phyloP scores from a whole-genome alignment of 176 grass and related monocot genomes.

The Tillandsia leiboldiana region DNA sequence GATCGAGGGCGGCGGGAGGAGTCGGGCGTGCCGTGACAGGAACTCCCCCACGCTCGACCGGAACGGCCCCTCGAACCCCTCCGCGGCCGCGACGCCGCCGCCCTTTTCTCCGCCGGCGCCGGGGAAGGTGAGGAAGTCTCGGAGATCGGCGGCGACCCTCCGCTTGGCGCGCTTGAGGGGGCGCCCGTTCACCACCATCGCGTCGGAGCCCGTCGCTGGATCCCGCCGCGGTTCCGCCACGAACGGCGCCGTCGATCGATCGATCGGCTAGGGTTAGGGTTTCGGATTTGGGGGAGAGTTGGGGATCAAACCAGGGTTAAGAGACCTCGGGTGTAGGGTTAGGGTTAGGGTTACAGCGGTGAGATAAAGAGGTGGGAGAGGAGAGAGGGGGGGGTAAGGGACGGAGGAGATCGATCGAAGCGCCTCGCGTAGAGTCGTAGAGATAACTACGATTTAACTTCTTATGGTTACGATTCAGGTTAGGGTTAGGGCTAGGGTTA shows the following conservation, averaged over 20 bases:
- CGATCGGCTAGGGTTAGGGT: conserved; percentile 15
- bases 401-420: conserved; percentile 4
- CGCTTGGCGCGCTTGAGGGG: conserved; percentile 80
- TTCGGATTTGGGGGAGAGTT: not conserved
- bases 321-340: conserved; percentile 26
- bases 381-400: conserved; percentile 22
- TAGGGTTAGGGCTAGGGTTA: conserved; percentile 24
- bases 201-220: conserved; percentile 30
- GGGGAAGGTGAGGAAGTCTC: conserved; percentile 28
- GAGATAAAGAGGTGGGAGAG: conserved; percentile 41
- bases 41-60: conserved; percentile 63
- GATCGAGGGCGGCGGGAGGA: conserved; percentile 54
- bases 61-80: conserved; percentile 54
- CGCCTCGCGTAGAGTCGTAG: conserved; percentile 29
- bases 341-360: conserved; percentile 60
- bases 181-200: conserved; percentile 93
- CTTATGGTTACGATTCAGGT: too few relatives aligned
- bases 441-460: not conserved
- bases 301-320: conserved; percentile 27
- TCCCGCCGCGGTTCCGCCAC: conserved; percentile 27
- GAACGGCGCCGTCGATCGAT: conserved; percentile 26
- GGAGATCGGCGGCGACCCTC: conserved; percentile 33
- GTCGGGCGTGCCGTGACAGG: conserved; percentile 50
- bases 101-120: conserved; percentile 14
- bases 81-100: conserved; percentile 20